phyloP scores from a whole-genome alignment of 2,329 filamentous ascomycete genomes.

The Talaromyces sp. region DNA sequence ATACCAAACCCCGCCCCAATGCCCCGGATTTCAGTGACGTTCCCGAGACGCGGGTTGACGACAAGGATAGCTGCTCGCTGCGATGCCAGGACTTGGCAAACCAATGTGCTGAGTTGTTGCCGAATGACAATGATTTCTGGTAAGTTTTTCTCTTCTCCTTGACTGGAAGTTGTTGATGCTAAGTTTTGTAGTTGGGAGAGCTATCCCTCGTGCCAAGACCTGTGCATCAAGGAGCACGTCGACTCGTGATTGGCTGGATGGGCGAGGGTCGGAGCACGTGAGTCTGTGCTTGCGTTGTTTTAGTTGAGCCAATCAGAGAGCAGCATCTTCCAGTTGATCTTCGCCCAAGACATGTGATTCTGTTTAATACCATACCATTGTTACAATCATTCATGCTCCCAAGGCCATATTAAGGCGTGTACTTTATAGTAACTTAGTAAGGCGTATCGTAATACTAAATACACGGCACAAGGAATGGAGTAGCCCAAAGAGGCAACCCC shows the following conservation, averaged over 20 bases:
- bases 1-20: not conserved
- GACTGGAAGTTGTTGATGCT: not conserved
- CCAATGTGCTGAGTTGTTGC: conserved; percentile 14
- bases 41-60: not conserved
- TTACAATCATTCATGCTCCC: not conserved
- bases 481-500: not conserved
- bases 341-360: not conserved
- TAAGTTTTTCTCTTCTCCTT: too few species aligned
- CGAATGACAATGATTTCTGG: conserved; percentile 18
- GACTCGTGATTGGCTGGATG: conserved; percentile 6
- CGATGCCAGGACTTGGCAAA: conserved; percentile 15
- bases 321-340: not conserved
- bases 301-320: conserved; percentile 5
- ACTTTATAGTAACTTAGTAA: too few species aligned
- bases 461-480: not conserved
- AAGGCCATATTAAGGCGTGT: not conserved
- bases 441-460: not conserved
- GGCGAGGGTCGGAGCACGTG: not conserved
- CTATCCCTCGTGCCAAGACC: conserved; percentile 18
- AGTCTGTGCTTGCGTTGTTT: not conserved
- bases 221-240: conserved; percentile 17
- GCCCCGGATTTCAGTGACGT: conserved; percentile 6
- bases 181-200: conserved; percentile 8
- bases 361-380: not conserved
- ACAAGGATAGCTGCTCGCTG: conserved; percentile 18